These are phyloP conservation scores for Scheffersomyces amazonensis DNA, from an alignment of 805 yeast genomes.

Conservation along the genomic window DNA sequence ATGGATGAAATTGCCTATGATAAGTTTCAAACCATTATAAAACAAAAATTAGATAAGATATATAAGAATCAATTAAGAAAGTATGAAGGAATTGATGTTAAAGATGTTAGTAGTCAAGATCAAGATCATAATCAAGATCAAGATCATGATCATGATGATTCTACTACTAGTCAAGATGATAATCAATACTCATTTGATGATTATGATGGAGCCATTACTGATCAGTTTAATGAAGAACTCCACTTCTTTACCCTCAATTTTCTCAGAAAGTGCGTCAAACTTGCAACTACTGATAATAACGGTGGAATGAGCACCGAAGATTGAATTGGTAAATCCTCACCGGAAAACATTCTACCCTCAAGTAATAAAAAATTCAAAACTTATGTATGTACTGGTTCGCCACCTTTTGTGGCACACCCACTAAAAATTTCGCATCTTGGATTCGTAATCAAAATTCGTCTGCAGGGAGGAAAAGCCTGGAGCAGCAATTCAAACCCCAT, in stretches of 20 bases:
- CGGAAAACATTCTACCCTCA: too few species aligned
- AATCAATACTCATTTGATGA: too few species aligned
- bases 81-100: neutral
- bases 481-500: too few species aligned
- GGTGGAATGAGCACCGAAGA: slow-evolving; percentile 1
- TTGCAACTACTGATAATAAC: slow-evolving; percentile 10
- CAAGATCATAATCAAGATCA: slow-evolving; percentile 3
- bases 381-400: too few species aligned
- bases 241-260: slow-evolving; percentile 22
- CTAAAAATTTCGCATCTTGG: too few species aligned
- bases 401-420: too few species aligned
- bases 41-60: slow-evolving; percentile 16
- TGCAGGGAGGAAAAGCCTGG: too few species aligned
- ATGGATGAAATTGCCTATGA: slow-evolving; percentile 16
- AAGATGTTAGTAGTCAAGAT: slow-evolving; percentile 6
- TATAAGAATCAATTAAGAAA: slow-evolving; percentile 11
- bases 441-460: too few species aligned
- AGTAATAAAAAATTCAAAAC: too few species aligned
- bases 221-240: slow-evolving; percentile 20
- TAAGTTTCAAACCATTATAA: slow-evolving; percentile 20
- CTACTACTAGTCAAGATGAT: slow-evolving; percentile 3
- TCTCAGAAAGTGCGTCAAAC: slow-evolving; percentile 27
- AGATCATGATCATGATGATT: slow-evolving; percentile 12
- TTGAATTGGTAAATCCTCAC: too few species aligned
- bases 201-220: slow-evolving; percentile 16